Base-by-base conservation (phyloP, 257 asterid genomes). In the Primulina eburnea region DNA sequence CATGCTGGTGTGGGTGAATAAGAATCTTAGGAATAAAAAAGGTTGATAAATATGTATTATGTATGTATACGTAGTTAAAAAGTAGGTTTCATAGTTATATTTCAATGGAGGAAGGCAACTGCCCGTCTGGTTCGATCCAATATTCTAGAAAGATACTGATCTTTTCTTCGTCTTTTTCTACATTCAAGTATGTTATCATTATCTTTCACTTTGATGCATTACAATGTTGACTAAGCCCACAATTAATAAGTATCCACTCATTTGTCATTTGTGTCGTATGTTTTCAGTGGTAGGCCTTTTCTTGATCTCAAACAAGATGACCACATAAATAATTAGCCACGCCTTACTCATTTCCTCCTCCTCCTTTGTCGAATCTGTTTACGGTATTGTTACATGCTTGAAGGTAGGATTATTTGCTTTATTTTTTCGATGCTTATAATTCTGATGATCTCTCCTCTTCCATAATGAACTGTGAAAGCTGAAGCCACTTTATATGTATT, bases 161-260 rank as follows among this genome's bases (percentile, higher is more conserved):
- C 7, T 11, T 40, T 56, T 37, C 11, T 37, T 26, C 34, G 4
- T 32, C 6, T 78, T 69, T 64, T 20, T 17, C 73, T 24, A 50
- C 35, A 73, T 83, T 79, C 84, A 78, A 78, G 75, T 68, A 53
- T 71, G 75, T 57, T 60, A 81, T 83, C 60, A 81, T 79, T 73
- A 38, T 74, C 60, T 73, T 35, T 64, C 67, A 68, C 35, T 33
- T 77, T 70, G 64, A 77, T 79, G 65, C 76, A 79, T 78, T 63
- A 43, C n/a, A 38, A 71, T 52, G 82, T 75, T 82, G 86, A 82
- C 87, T 79, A 81, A 8, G 34, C 70, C 55, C 85, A 80, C 75
- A 70, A 35, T 63, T 24, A 47, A 38, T 76, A 70, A 50, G 6
- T 40, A 62, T 71, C 76, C 73, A 64, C 71, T 67, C 38, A 55